phyloP scores from a whole-genome alignment of 2,329 filamentous ascomycete species.

The Aspergillus brunneoviolaceus region DNA sequence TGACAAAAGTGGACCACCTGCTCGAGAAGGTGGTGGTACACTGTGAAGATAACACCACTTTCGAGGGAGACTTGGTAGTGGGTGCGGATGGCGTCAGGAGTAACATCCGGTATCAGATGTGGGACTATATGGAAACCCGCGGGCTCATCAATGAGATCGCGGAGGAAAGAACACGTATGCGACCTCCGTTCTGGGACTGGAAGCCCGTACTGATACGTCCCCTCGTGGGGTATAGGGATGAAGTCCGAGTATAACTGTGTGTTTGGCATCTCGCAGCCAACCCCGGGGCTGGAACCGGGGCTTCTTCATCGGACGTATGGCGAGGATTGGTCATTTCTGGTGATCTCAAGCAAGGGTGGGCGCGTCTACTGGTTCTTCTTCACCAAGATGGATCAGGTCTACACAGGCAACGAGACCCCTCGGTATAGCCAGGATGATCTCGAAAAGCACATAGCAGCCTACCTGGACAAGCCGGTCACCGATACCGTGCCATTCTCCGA shows the following conservation, averaged over 20 bases:
- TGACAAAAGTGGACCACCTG: not conserved
- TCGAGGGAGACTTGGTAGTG: constrained; percentile 3
- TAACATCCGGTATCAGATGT: not conserved
- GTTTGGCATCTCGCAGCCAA: constrained; percentile 13
- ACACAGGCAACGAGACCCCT: constrained; percentile 3
- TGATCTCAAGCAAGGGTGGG: constrained; percentile 7
- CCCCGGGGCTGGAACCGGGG: constrained; percentile 5
- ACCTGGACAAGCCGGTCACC: not conserved
- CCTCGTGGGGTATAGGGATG: not conserved
- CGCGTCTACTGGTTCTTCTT: constrained; percentile 16
- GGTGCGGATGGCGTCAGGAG: not conserved
- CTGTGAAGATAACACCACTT: not conserved
- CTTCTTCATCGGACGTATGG: constrained; percentile 6
- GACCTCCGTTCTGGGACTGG: not conserved
- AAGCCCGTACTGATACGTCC: not conserved
- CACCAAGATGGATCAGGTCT: constrained; percentile 2
- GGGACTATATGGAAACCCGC: not conserved
- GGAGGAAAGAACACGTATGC: not conserved
- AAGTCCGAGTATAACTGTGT: constrained; percentile 16
- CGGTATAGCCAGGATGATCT: constrained; percentile 4
- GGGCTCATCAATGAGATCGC: not conserved
- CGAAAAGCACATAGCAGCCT: not conserved
- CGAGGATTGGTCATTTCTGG: constrained; percentile 1
- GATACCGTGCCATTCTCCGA: not conserved
- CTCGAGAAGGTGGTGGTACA: not conserved